phyloP scores from a whole-genome alignment of 495 filamentous ascomycete genomes.

The Neurospora africana region DNA sequence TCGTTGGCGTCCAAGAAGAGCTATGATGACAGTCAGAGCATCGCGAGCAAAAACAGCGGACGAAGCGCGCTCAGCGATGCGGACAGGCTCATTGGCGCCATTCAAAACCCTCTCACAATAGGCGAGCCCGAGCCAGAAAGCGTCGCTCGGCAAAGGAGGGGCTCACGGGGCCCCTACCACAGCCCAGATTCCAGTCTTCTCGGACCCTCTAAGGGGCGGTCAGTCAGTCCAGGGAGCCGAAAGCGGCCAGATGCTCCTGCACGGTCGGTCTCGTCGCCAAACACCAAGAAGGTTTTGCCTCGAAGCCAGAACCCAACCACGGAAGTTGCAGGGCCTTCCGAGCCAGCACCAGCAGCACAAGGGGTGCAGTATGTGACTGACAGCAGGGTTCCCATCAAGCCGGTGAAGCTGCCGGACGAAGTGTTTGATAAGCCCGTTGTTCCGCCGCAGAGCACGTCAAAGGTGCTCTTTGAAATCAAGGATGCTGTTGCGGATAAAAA shows the following conservation, averaged over 20 bases:
- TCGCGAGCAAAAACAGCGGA: constrained; percentile 37
- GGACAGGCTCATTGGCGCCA: constrained; percentile 65
- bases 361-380: constrained; percentile 23
- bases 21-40: constrained; percentile 36
- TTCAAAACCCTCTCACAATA: constrained; percentile 48
- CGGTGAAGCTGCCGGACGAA: constrained; percentile 31
- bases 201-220: constrained; percentile 13
- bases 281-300: not conserved
- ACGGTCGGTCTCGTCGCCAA: constrained; percentile 8
- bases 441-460: constrained; percentile 13
- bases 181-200: constrained; percentile 4
- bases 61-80: constrained; percentile 57
- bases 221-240: constrained; percentile 11
- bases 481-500: not conserved
- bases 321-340: not conserved
- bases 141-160: constrained; percentile 5
- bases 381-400: constrained; percentile 27
- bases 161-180: constrained; percentile 6
- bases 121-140: constrained; percentile 27
- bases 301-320: not conserved
- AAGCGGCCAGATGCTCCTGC: constrained; percentile 1
- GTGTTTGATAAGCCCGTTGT: constrained; percentile 13
- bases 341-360: not conserved
- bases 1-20: constrained; percentile 18
- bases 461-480: constrained; percentile 26